Base-by-base conservation (phyloP, 371 early-diverging fungal genomes). In the Cokeromyces recurvatus region DNA sequence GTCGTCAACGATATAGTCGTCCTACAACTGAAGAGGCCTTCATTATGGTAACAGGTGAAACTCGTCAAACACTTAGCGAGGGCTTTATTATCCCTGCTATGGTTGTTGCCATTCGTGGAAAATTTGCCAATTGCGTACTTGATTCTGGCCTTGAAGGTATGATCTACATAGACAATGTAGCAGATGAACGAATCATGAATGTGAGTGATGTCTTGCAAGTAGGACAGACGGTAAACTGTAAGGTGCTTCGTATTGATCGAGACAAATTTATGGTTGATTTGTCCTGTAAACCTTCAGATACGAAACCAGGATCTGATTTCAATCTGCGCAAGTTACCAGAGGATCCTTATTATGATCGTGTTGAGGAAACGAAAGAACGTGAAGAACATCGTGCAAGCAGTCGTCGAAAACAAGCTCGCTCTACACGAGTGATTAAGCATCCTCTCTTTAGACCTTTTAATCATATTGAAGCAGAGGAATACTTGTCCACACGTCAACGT, bases 31-130 rank as follows among this genome's bases (percentile, higher is more conserved):
- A 82, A n/a, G 66, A 81, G 43, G 62, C 92, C 19, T 92, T 96
- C 59, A 71, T 77, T 3, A 91, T 95, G 93, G 69, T 96, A 10
- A 91, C 94, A 0, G 90, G 91, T 17, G 96, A 95, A 61, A 85
- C 83, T 0, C 71, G 77, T 29, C 82, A 73, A 55, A 83, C 84
- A n/a, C 64, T 85, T 14, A 74, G 63, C 6, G 76, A 71, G 31
- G 84, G 84, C 14, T 75, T 80, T 41, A 80, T 87, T 43, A 73
- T 89, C 2, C 75, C 86, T n/a, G 86, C 72, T 23, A 54, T 74
- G 48, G 66, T 91, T 0, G 59, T 64, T 11, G 68, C 83, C 27
- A 74, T 89, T 29, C 79, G 82, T 34, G 91, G 86, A 21, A 78
- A 84, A 29, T 76, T 87, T 42, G 86, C 92, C 17, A 84, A 78